Evolutionary conservation across 1,284 basidiomycete species (phyloP).

Genomic region (Apiotrichum veenhuisii): DNA sequence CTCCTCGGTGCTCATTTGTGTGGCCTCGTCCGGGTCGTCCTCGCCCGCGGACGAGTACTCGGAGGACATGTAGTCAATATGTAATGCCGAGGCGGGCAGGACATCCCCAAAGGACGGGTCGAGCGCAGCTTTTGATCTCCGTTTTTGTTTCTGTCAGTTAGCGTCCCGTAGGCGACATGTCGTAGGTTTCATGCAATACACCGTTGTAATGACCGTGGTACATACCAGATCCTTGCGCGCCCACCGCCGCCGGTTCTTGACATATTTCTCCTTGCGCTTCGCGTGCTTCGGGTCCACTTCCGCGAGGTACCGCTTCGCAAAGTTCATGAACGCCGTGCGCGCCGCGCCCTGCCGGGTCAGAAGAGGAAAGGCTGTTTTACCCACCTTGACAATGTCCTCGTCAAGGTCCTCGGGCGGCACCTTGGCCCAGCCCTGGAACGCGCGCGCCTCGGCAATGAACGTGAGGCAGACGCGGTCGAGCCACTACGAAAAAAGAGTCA

Average conservation of each 20-base stretch:
- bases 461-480: slow-evolving; percentile 16
- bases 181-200: too few species aligned
- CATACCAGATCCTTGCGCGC: slow-evolving; percentile 48
- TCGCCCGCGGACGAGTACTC: slow-evolving; percentile 48
- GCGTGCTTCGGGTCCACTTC: slow-evolving; percentile 36
- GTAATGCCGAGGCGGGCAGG: slow-evolving; percentile 32
- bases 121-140: slow-evolving; percentile 33
- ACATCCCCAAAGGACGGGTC: slow-evolving; percentile 24
- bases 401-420: slow-evolving; percentile 25
- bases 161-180: too few species aligned
- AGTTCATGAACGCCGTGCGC: slow-evolving; percentile 43
- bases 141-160: slow-evolving; percentile 44
- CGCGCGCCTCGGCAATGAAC: slow-evolving; percentile 21
- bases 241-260: slow-evolving; percentile 47
- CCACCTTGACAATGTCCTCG: slow-evolving; percentile 20
- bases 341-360: slow-evolving; percentile 20
- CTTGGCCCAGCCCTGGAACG: slow-evolving; percentile 11
- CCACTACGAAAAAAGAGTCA: slow-evolving; percentile 6
- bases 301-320: slow-evolving; percentile 37
- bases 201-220: not conserved
- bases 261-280: slow-evolving; percentile 35
- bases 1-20: slow-evolving; percentile 6
- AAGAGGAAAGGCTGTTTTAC: not conserved
- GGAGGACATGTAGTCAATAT: slow-evolving; percentile 49
- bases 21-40: slow-evolving; percentile 23